Base-by-base conservation (phyloP, 805 yeast genomes). In the Barnettozyma populi region DNA sequence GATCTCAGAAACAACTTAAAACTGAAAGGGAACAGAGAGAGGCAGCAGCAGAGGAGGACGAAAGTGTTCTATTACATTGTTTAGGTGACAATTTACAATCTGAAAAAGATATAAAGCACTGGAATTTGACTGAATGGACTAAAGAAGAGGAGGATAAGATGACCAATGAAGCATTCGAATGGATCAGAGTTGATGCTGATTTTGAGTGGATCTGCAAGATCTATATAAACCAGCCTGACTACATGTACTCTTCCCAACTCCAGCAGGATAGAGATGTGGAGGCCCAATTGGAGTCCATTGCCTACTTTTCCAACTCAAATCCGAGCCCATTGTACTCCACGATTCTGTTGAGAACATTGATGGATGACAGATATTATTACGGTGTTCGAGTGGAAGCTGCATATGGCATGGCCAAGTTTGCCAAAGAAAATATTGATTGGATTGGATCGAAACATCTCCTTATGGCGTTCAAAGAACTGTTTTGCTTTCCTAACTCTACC, bases 121-220 rank as follows among this genome's bases (percentile, higher is more conserved):
- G 98, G 98, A 72, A 74, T 14, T 70, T 89, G 10, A 72, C 77
- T 1, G 95, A 88, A 38, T 81, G 87, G 78, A 70, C 76, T 13
- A 75, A 75, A 41, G 83, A 82, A 27, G 90, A 84, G 44, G 90
- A 82, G 50, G 90, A 83, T 37, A 69, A 70, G 36, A 73, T 79
- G 70, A 73, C 78, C 20, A 81, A 79, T 57, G 97, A 92, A 57
- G 97, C 97, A 0, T 94, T 90, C 66, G 99, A 94, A 59, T 94
- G 99, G 99, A 75, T 94, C 35, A 74, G 99, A 57, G 87, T 92
- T n/a, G 99, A 94, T 67, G 90, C 97, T 0, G 99, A 94, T 64
- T 86, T 84, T 59, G 99, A 94, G 64, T 94, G 99, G 99, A 84
- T 94, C 43, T 88, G 95, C 51, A 79, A 78, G 54, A 72, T 88